Percentiles rank a stretch among this genome's conserved stretches.
phyloP scores from a whole-genome alignment of 768 basidiomycete species.

The Rhodotorula diobovata region DNA sequence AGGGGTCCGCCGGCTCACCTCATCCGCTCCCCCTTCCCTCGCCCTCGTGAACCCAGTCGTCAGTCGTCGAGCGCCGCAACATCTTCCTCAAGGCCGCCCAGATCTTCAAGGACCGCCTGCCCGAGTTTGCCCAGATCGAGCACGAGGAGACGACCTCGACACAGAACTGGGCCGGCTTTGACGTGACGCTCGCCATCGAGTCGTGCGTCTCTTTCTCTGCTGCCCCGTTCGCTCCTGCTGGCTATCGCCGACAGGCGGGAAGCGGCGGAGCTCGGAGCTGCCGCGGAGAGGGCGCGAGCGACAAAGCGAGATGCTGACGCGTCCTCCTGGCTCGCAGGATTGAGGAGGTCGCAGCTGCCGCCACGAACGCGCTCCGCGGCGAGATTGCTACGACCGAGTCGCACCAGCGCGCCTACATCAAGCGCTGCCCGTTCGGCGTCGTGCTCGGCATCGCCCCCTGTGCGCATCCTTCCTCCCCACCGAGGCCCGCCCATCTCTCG shows the following conservation, averaged over 20 bases:
- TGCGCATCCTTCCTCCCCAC: not conserved
- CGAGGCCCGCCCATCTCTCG: not conserved
- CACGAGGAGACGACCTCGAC: conserved; percentile 35
- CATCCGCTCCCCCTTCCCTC: too few species aligned
- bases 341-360: conserved; percentile 36
- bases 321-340: not conserved
- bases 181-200: conserved; percentile 17
- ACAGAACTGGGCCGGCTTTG: conserved; percentile 15
- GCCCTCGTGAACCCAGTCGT: too few species aligned
- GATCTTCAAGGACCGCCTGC: conserved; percentile 19
- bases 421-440: conserved; percentile 38
- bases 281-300: too few species aligned
- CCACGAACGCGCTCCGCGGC: conserved; percentile 30
- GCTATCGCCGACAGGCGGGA: too few species aligned
- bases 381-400: conserved; percentile 30
- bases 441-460: conserved; percentile 31
- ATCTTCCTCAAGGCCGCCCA: conserved; percentile 37
- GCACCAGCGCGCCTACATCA: conserved; percentile 33
- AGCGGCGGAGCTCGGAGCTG: too few species aligned
- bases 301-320: not conserved
- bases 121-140: conserved; percentile 29
- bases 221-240: too few species aligned
- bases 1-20: too few species aligned
- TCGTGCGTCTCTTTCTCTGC: not conserved
- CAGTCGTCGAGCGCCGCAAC: conserved; percentile 25